Evolutionary conservation across 768 basidiomycete genomes (phyloP).

Genomic region (Leccinum boreale): DNA sequence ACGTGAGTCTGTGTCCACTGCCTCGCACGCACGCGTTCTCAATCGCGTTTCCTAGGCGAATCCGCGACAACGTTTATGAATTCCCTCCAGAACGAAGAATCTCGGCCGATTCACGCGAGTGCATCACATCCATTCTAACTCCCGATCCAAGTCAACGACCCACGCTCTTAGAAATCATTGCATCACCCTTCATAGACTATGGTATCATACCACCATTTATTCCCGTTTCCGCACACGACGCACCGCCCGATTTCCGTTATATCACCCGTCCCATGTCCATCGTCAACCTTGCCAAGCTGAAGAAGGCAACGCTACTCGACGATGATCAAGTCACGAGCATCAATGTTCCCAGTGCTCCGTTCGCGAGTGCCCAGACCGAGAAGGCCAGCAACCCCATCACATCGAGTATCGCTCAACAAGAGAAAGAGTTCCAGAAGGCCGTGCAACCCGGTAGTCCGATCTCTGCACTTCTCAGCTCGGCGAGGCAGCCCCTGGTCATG

Average conservation of each 20-base stretch:
- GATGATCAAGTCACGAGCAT: conserved; percentile 50
- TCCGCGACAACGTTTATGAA: conserved; percentile 89
- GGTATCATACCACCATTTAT: conserved; percentile 82
- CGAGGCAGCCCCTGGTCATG: conserved; percentile 83
- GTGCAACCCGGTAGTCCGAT: conserved; percentile 96
- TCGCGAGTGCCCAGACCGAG: conserved; percentile 14
- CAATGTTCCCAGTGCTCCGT: conserved; percentile 38
- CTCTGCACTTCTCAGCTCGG: conserved; percentile 84
- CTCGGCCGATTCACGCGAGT: conserved; percentile 66
- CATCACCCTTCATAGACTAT: conserved; percentile 77
- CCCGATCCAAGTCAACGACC: conserved; percentile 82
- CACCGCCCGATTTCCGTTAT: conserved; percentile 70
- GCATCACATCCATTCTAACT: conserved; percentile 83
- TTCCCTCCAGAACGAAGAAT: conserved; percentile 79
- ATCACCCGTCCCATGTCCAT: conserved; percentile 59
- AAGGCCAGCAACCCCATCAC: conserved; percentile 41
- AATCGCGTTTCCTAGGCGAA: conserved; percentile 54
- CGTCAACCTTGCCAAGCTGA: conserved; percentile 66
- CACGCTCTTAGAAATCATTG: conserved; percentile 78
- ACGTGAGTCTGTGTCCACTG: conserved; percentile 48
- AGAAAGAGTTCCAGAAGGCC: conserved; percentile 95
- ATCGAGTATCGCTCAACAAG: conserved; percentile 75
- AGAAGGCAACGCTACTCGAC: conserved; percentile 61
- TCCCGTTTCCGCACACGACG: conserved; percentile 73
- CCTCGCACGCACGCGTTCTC: neutral